phyloP scores from a whole-genome alignment of 768 basidiomycete genomes.

The Antrodiella citrinella region DNA sequence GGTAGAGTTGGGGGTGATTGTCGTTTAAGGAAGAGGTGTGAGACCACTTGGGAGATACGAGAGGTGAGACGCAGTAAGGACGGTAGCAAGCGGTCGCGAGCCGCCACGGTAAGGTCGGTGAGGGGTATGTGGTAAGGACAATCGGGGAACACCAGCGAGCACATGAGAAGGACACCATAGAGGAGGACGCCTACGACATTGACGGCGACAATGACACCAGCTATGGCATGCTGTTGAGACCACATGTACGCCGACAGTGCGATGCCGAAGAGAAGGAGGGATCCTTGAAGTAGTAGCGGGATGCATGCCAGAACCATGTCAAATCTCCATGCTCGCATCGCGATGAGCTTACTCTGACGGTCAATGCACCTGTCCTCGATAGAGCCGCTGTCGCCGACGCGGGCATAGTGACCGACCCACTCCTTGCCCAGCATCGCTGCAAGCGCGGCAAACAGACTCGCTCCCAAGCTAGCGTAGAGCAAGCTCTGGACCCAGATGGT shows the following conservation, averaged over 20 bases:
- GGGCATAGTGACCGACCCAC: background rate
- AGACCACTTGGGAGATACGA: too few species aligned
- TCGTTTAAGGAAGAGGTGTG: too few species aligned
- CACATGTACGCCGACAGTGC: background rate
- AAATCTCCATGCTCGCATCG: background rate
- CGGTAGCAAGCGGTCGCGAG: too few species aligned
- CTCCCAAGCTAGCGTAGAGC: background rate
- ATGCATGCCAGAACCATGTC: background rate
- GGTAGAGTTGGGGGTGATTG: too few species aligned
- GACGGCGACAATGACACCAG: background rate
- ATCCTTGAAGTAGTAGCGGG: background rate
- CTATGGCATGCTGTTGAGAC: background rate
- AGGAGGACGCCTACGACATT: background rate
- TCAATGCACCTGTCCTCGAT: background rate
- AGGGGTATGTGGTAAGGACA: background rate
- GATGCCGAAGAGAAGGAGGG: background rate
- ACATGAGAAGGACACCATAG: background rate
- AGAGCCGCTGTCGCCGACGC: background rate
- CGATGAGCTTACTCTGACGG: background rate
- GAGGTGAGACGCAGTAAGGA: too few species aligned
- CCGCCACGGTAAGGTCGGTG: too few species aligned
- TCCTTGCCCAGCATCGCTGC: background rate
- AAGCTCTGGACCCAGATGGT: background rate
- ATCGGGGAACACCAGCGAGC: background rate
- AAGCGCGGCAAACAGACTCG: background rate